Conservation (phyloP, 1,139 yeast genomes). For the Kurtzmaniella quercitrusa region DNA sequence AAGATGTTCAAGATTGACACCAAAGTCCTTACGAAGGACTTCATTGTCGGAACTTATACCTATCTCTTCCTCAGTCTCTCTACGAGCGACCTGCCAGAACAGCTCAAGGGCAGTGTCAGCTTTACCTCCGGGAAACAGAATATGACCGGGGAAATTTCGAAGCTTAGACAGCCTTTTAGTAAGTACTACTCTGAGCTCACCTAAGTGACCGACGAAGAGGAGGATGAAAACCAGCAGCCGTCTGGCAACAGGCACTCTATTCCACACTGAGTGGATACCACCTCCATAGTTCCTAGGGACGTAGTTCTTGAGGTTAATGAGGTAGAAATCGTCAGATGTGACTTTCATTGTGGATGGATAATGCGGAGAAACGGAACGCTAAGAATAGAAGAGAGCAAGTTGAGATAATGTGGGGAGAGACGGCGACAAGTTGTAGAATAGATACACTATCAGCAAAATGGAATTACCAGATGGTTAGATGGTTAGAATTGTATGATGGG, state of each 20-base stretch:
- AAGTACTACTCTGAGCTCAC: conserved; percentile 71
- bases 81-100: conserved; percentile 67
- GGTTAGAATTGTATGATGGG: no score
- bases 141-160: conserved; percentile 78
- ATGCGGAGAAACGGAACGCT: background rate
- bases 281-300: conserved; percentile 23
- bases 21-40: conserved; percentile 38
- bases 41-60: conserved; percentile 58
- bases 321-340: conserved; percentile 15
- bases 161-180: conserved; percentile 72
- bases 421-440: no score
- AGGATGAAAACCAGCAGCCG: conserved; percentile 75
- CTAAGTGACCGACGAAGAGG: conserved; percentile 63
- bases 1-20: conserved; percentile 54
- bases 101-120: conserved; percentile 64
- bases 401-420: background rate
- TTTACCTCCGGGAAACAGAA: conserved; percentile 86
- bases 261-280: conserved; percentile 48
- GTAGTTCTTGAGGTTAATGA: conserved; percentile 20
- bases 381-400: background rate
- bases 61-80: conserved; percentile 86
- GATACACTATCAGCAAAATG: no score
- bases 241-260: conserved; percentile 51
- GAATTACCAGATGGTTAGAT: no score
- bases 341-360: background rate